Evolutionary conservation across 495 filamentous ascomycete species (phyloP), one percentile per base, ranked within the genome.

Genomic region (Trichocladium uniseriatum): DNA sequence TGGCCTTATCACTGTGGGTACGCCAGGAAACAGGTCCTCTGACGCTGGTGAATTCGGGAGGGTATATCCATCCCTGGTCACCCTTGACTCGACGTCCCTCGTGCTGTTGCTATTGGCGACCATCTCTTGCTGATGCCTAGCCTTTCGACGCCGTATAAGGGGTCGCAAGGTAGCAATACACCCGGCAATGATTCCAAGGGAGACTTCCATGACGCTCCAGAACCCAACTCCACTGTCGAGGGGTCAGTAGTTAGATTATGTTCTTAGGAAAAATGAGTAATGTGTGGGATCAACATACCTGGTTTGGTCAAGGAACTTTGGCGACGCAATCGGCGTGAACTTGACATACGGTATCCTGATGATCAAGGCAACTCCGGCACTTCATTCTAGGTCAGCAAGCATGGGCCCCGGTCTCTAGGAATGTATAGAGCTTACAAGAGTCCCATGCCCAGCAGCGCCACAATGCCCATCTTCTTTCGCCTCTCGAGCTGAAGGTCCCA

Each of bases 101-200:
- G n/a, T n/a, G n/a, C n/a, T n/a, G n/a, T n/a, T n/a, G n/a, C n/a
- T n/a, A n/a, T n/a, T n/a, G n/a, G n/a, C n/a, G n/a, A n/a, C n/a
- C n/a, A n/a, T n/a, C n/a, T n/a, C n/a, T n/a, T 13, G 32, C 14
- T 47, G 34, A 15, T 43, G n/a, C 13, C 35, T 18, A 16, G 35
- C 13, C 45, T 48, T 31, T 27, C 37, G 13, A 31, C 45, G 19
- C 10, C 48, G 9, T 14, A 79, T 66, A 6, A 73, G 58, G 8
- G 69, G 67, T 6, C 65, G 62, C 9, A 74, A 38, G 2, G 70
- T 72, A 8, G 68, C 70, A n/a, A 63, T 53, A 44, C 65, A 65
- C 1, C 67, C 67, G 32, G 70, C 68, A 8, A 65, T 64, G 34
- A 73, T 65, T 11, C 67, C 71, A 15, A 74, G 44, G 7, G 62